Percentiles rank a stretch among this genome's conserved stretches.
Conservation (phyloP, 805 yeast genomes). For the Kluyveromyces aestuarii region DNA sequence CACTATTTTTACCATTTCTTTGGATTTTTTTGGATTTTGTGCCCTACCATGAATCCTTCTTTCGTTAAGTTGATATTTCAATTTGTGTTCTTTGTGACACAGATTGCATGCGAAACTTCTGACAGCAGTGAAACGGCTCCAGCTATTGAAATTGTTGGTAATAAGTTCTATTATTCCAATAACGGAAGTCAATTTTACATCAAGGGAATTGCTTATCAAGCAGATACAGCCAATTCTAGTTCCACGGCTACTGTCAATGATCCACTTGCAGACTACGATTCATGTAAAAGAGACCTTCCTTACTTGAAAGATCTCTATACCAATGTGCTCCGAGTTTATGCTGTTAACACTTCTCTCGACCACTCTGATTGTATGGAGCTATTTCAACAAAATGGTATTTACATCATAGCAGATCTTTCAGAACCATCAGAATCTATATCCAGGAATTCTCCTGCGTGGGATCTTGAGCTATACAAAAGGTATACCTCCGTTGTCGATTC, state of each 20-base stretch:
- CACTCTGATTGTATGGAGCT: constrained; percentile 54
- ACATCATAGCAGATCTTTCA: constrained; percentile 62
- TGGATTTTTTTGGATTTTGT: too few relatives aligned
- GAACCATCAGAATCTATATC: constrained; percentile 52
- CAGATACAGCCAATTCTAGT: constrained; percentile 40
- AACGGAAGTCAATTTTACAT: constrained; percentile 65
- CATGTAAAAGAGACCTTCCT: constrained; percentile 60
- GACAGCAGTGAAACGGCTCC: constrained; percentile 24
- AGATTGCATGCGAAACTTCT: constrained; percentile 12
- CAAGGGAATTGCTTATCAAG: constrained; percentile 66
- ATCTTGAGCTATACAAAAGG: constrained; percentile 45
- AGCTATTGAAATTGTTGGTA: constrained; percentile 56
- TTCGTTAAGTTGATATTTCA: not conserved
- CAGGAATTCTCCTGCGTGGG: constrained; percentile 53
- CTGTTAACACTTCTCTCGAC: constrained; percentile 45
- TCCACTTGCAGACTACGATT: constrained; percentile 49
- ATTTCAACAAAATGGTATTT: constrained; percentile 58
- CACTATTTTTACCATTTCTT: too few relatives aligned
- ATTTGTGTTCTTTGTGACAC: not conserved
- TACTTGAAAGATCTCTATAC: constrained; percentile 48
- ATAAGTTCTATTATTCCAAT: constrained; percentile 59
- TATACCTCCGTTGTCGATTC: constrained; percentile 56
- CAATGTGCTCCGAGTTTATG: constrained; percentile 61
- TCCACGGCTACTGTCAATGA: constrained; percentile 39
- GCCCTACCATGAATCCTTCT: not conserved